Evolutionary conservation across 805 yeast genomes (phyloP), one percentile per base, ranked within the genome.

Genomic region (Cyberlindnera suaveolens): DNA sequence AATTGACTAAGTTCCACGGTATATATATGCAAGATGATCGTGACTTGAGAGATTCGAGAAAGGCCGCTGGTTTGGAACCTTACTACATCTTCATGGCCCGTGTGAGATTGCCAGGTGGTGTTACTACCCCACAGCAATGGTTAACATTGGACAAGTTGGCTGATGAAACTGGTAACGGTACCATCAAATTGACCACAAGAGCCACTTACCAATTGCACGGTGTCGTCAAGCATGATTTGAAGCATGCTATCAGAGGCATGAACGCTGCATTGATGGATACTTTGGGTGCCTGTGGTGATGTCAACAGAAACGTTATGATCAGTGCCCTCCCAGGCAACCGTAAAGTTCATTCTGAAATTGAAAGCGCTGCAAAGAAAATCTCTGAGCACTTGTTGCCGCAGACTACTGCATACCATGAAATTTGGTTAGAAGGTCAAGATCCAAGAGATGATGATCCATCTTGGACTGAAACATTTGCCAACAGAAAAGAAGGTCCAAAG

Each of bases 1-100:
- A 90, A 67, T 67, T 91, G 64, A 89, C 97, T 52, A 91, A 91
- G 67, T 91, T 91, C 78, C 98, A 91, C 65, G 98, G 98, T 68
- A 88, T 89, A 53, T 91, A 91, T 65, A 88, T 91, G 96, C 98
- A 91, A 70, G 98, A 91, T 65, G 98, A 91, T 63, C 86, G 98
- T 71, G 98, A 91, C 65, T 72, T 91, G 46, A 78, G 98, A 64
- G 98, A 91, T 44, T 84, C 85, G 55, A 82, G 97, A 61, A 91
- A 90, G 68, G 78, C 86, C 38, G 87, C 85, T 61, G 97, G 98
- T 36, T 64, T 86, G 50, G 98, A 91, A 67, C 98, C 98, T 15
- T 95, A 95, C 40, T 91, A 86, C 64, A 76, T 95, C n/a, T 91
- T 91, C 67, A 91, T 91, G 98, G 90, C 89, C 15, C 85, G 98